Conservation (phyloP, 257 asterid species). For the Solanum pinnatisectum region DNA sequence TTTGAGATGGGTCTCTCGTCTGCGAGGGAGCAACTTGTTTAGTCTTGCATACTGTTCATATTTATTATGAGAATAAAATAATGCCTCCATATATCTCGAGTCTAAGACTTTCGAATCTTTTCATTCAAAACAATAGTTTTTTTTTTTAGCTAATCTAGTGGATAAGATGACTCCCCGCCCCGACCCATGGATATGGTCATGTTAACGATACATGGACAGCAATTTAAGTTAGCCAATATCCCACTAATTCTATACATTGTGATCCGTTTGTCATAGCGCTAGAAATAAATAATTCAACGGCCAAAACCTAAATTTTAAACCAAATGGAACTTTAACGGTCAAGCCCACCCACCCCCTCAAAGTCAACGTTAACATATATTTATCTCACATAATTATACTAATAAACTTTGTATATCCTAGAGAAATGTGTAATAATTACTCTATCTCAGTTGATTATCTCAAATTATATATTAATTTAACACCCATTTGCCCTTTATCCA, state of each 20-base stretch:
- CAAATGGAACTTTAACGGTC: not conserved
- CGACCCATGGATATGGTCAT: not conserved
- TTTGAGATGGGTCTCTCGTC: too few relatives aligned
- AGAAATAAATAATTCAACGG: not conserved
- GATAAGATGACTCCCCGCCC: not conserved
- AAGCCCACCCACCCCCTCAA: not conserved
- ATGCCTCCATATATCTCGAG: not conserved
- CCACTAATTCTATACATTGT: not conserved
- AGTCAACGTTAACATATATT: slow-evolving; percentile 15
- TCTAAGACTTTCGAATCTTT: fast-evolving
- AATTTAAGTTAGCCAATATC: not conserved
- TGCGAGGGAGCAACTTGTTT: not conserved
- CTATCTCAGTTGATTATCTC: not conserved
- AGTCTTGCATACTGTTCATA: not conserved
- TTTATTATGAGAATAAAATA: too few relatives aligned
- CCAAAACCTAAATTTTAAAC: not conserved
- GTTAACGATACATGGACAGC: not conserved
- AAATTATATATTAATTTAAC: not conserved
- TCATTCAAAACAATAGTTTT: not conserved
- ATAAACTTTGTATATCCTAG: not conserved
- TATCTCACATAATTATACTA: not conserved
- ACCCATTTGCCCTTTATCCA: not conserved
- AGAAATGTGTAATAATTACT: not conserved
- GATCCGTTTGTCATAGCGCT: not conserved
- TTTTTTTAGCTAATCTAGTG: not conserved